These are phyloP conservation scores for Solanum sejunctum DNA, from an alignment of 257 asterid species.

Conservation along the genomic window DNA sequence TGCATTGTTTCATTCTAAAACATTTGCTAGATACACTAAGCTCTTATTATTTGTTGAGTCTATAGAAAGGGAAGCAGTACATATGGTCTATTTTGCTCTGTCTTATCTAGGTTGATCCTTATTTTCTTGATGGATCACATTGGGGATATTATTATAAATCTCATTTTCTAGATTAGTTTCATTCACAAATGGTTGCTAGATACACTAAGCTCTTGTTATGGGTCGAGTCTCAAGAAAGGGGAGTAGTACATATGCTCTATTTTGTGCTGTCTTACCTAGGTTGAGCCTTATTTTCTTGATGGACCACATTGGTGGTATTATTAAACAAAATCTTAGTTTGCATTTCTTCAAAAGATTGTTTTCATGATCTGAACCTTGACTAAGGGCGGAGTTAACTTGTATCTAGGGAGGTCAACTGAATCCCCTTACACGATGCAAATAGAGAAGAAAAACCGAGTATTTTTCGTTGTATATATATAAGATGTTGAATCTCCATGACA, in stretches of 20 bases:
- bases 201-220: background rate
- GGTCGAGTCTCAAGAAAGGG: background rate
- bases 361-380: background rate
- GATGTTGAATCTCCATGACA: background rate
- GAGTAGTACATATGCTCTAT: background rate
- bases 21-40: accelerated
- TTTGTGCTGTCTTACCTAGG: background rate
- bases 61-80: background rate
- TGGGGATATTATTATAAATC: background rate
- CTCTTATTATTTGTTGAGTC: background rate
- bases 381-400: too few relatives aligned
- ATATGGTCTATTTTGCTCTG: background rate
- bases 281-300: background rate
- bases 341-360: background rate
- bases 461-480: too few relatives aligned
- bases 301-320: too few relatives aligned
- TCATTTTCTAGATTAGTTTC: background rate
- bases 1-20: background rate
- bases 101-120: background rate
- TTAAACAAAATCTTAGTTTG: too few relatives aligned
- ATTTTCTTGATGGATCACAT: too few relatives aligned
- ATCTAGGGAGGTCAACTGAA: too few relatives aligned
- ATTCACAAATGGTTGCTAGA: accelerated
- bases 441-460: too few relatives aligned
- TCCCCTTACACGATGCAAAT: too few relatives aligned